Evolutionary conservation across 2,329 filamentous ascomycete genomes (phyloP), one percentile per base, ranked within the genome.

Genomic region (Graphiopsis chlorocephala): DNA sequence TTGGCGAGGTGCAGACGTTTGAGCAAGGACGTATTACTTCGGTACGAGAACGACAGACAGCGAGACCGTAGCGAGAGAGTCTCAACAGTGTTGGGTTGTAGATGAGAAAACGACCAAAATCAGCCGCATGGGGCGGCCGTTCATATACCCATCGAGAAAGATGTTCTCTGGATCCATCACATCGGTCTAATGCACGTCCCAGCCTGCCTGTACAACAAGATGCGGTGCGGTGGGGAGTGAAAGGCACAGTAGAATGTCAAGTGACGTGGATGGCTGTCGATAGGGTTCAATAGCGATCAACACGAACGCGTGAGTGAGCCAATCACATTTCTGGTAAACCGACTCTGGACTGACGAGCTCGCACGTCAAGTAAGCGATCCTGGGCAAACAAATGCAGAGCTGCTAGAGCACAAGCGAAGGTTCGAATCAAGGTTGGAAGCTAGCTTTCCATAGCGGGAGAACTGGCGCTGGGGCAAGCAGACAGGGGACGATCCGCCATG

Each of bases 11-110:
- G 23, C 38, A 45, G n/a, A 45, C n/a, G 38, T 20, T 45, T 20
- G n/a, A 45, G 10, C 38, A 45, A 45, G 38, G 38, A 20, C 11
- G n/a, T 20, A 56, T 56, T 56, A 38, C 53, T 61, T 52, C 7
- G 15, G 20, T 53, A 12, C 42, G 29, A 38, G 28, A 62, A 55
- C 25, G 47, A 62, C n/a, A 42, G 48, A 45, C 28, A 53, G 25
- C 25, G 60, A 62, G 60, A 62, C 60, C 60, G 48, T 62, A 62
- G 29, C 48, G 60, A 62, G 26, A 55, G 60, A 62, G 60, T 62
- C 60, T 55, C 60, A 62, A 25, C 55, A 55, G 60, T 62, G 48
- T 31, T 55, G 48, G 25, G 25, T 45, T 20, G 29, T 28, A 12
- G 29, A 62, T 23, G 33, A 15, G 25, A 28, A 28, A 42, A 23